phyloP scores from a whole-genome alignment of 345 rosid species.

The Anacardium occidentale region DNA sequence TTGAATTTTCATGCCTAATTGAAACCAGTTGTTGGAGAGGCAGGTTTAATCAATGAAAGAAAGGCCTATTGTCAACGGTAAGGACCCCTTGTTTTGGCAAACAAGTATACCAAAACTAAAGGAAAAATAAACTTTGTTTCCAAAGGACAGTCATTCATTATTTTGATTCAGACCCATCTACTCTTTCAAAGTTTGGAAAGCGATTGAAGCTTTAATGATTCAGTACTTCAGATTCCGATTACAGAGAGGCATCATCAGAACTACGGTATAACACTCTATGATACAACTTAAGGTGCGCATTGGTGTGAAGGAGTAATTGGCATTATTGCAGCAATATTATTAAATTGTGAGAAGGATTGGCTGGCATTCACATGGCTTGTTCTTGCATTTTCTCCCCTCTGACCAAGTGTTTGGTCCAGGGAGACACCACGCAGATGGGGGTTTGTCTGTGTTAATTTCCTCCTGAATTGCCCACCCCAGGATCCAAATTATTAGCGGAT shows the following conservation, averaged over 20 bases:
- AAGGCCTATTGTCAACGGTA: background rate
- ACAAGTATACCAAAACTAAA: background rate
- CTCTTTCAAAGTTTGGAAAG: background rate
- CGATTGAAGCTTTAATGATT: background rate
- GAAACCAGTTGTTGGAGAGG: slow-evolving; percentile 28
- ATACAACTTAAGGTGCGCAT: too few relatives aligned
- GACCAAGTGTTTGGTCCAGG: slow-evolving; percentile 21
- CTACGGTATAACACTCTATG: too few relatives aligned
- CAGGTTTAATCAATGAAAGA: slow-evolving; percentile 9
- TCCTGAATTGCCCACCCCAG: too few relatives aligned
- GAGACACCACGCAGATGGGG: slow-evolving; percentile 25
- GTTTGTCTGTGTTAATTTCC: slow-evolving; percentile 2
- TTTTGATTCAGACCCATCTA: background rate
- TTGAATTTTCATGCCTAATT: too few relatives aligned
- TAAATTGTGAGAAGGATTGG: slow-evolving; percentile 20
- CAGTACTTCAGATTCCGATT: too few relatives aligned
- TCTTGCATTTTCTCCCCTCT: slow-evolving; percentile 8
- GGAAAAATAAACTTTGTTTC: background rate
- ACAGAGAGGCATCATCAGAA: too few relatives aligned
- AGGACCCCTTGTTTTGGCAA: slow-evolving; percentile 1
- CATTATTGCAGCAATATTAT: background rate
- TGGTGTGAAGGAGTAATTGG: too few relatives aligned
- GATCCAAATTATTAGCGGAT: too few relatives aligned
- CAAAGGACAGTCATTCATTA: background rate
- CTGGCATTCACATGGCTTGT: slow-evolving; percentile 73